Percentiles rank a stretch among this genome's conserved stretches.
Conservation (phyloP, 108 stramenopile species). For the Skeletonema tropicum region DNA sequence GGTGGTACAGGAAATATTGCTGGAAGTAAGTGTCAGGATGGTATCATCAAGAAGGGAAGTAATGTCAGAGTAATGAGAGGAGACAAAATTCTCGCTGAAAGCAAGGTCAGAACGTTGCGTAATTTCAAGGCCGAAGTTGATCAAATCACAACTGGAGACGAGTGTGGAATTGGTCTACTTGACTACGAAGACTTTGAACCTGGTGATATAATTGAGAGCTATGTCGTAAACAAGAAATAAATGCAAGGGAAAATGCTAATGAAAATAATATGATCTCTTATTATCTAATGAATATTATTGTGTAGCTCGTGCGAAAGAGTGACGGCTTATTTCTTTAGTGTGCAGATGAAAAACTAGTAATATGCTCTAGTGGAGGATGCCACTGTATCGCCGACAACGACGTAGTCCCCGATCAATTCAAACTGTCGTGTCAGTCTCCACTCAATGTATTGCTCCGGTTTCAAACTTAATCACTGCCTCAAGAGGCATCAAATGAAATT, state of each 20-base stretch:
- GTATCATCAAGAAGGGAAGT: conserved; percentile 83
- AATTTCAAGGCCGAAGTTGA: conserved; percentile 95
- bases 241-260: conserved; percentile 1
- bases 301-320: background rate
- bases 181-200: conserved; percentile 92
- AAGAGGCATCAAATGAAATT: conserved; percentile 56
- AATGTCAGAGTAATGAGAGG: conserved; percentile 94
- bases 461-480: conserved; percentile 48
- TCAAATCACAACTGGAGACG: conserved; percentile 83
- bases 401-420: no score
- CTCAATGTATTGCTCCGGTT: background rate
- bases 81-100: conserved; percentile 89
- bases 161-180: conserved; percentile 93
- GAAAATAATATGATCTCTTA: background rate
- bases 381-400: no score
- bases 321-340: background rate
- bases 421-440: no score
- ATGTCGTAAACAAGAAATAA: conserved; percentile 69
- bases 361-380: no score
- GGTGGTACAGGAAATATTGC: conserved; percentile 94
- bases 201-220: conserved; percentile 96
- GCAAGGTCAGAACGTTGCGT: conserved; percentile 85
- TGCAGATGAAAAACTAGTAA: no score
- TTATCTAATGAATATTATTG: background rate
- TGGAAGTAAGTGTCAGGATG: conserved; percentile 91